Evolutionary conservation across 78 protist species (phyloP).

Genomic region (Cavenderia fasciculata): DNA sequence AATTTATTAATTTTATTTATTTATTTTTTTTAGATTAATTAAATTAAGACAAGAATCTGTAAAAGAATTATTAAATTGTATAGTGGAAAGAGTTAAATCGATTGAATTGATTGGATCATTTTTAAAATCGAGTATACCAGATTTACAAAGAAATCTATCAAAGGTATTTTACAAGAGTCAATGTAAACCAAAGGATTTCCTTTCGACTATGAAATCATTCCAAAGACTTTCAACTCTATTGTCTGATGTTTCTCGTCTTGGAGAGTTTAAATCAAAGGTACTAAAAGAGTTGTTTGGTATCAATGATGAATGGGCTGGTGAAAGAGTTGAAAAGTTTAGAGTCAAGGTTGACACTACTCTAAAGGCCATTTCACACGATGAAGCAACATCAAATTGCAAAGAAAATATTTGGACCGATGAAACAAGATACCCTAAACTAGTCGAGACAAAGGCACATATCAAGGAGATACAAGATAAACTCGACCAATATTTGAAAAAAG

Average conservation of each 20-base stretch:
- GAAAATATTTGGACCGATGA: constrained; percentile 23
- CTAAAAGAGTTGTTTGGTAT: background rate
- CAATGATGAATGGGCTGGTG: background rate
- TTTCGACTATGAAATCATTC: constrained; percentile 39
- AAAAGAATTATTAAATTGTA: constrained; percentile 20
- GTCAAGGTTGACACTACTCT: background rate
- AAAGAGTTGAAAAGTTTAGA: constrained; percentile 19
- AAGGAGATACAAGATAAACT: background rate
- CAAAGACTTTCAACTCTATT: constrained; percentile 12
- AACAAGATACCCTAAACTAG: constrained; percentile 6
- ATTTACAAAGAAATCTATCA: constrained; percentile 61
- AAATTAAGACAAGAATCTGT: constrained; percentile 57
- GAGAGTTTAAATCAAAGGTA: constrained; percentile 12
- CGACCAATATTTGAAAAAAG: constrained; percentile 4
- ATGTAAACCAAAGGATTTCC: constrained; percentile 66
- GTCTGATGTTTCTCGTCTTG: background rate
- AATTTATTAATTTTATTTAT: background rate
- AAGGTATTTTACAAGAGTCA: constrained; percentile 38
- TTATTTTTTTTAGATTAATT: background rate
- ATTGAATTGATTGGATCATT: background rate
- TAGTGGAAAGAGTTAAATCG: background rate
- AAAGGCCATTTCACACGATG: too few species aligned
- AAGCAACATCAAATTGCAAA: constrained; percentile 24
- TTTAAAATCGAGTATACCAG: constrained; percentile 51
- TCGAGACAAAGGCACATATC: constrained; percentile 6